Percentiles rank a stretch among this genome's conserved stretches.
Conservation (phyloP, 2,329 filamentous ascomycete species). For the Trichoderma simmonsii region DNA sequence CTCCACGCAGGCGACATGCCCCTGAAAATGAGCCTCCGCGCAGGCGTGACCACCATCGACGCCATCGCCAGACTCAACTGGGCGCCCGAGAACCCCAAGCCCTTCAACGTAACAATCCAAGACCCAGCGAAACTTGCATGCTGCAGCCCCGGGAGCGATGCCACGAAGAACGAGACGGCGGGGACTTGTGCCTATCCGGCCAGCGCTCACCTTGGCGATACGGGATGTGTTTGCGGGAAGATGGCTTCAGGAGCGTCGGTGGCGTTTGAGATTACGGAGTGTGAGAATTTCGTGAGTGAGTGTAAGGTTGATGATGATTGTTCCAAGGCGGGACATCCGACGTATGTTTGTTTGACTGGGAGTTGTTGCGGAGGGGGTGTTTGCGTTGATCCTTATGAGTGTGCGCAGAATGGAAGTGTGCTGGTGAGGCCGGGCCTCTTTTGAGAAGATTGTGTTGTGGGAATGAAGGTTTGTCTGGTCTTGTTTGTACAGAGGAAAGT, state of each 20-base stretch:
- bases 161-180: constrained; percentile 22
- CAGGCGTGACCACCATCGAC: constrained; percentile 30
- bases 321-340: constrained; percentile 23
- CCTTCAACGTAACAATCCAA: constrained; percentile 35
- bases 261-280: constrained; percentile 35
- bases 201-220: constrained; percentile 29
- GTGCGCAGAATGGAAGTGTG: constrained; percentile 33
- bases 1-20: constrained; percentile 33
- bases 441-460: background rate
- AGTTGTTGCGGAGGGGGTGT: constrained; percentile 37
- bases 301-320: constrained; percentile 31
- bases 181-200: constrained; percentile 32
- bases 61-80: constrained; percentile 31
- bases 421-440: constrained; percentile 26
- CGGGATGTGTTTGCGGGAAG: constrained; percentile 36
- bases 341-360: constrained; percentile 33
- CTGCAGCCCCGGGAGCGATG: constrained; percentile 29
- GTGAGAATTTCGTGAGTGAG: constrained; percentile 31
- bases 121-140: constrained; percentile 34
- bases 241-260: constrained; percentile 27
- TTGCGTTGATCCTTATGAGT: constrained; percentile 37
- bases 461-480: background rate
- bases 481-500: background rate
- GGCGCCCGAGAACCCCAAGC: constrained; percentile 26
- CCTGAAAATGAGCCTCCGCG: constrained; percentile 33